Conservation (phyloP, 1,284 basidiomycete genomes). For the Trichosporon faecale region DNA sequence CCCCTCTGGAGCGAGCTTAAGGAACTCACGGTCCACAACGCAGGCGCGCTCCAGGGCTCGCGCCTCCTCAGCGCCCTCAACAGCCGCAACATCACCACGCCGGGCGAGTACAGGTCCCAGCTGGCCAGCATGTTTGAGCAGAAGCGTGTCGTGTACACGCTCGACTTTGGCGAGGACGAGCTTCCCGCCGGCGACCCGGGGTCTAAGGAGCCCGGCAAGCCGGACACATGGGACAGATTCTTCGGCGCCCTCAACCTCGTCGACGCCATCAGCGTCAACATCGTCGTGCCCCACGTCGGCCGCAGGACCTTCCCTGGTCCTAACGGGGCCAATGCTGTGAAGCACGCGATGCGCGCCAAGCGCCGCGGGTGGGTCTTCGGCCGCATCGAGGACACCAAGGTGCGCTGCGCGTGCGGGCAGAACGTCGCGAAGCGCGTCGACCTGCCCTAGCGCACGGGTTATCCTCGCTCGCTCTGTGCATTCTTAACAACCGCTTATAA, state of each 20-base stretch:
- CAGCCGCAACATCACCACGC: background rate
- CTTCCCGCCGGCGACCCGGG: background rate
- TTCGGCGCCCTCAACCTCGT: constrained; percentile 7
- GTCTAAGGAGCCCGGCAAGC: background rate
- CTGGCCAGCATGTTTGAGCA: constrained; percentile 2
- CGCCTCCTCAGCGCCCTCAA: background rate
- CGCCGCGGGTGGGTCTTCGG: background rate
- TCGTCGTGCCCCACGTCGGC: background rate
- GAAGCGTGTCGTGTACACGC: background rate
- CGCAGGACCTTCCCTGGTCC: background rate
- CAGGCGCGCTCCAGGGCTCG: background rate
- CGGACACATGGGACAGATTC: background rate
- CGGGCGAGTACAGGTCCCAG: constrained; percentile 7
- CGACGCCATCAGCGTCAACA: background rate
- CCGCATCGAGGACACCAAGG: constrained; percentile 3
- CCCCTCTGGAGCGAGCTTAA: constrained; percentile 6
- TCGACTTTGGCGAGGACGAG: constrained; percentile 1
- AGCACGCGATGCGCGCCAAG: constrained; percentile 1
- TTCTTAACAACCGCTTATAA: too few relatives aligned
- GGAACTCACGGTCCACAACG: constrained; percentile 5
- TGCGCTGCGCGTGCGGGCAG: constrained; percentile 2
- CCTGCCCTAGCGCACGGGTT: background rate
- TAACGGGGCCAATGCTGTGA: background rate
- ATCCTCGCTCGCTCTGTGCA: background rate
- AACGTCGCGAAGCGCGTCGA: background rate